Conservation (phyloP, 495 filamentous ascomycete species). For the Aspergillus affinis region DNA sequence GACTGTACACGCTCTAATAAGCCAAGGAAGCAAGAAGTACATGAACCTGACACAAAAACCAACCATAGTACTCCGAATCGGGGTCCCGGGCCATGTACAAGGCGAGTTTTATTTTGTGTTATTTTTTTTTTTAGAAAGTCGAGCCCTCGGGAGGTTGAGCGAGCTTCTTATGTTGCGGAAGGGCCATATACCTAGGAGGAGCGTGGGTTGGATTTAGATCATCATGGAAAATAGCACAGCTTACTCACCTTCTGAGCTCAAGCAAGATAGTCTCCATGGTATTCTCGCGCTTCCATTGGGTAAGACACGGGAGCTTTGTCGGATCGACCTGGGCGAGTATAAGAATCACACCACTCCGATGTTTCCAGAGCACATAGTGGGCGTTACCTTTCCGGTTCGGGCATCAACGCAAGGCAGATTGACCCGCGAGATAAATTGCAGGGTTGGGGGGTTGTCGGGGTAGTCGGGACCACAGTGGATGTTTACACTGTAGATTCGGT, state of each 20-base stretch:
- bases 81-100: constrained; percentile 20
- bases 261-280: constrained; percentile 94
- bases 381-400: constrained; percentile 66
- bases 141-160: constrained; percentile 89
- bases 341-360: constrained; percentile 5
- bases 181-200: constrained; percentile 80
- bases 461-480: constrained; percentile 94
- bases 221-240: constrained; percentile 5
- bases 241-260: constrained; percentile 71
- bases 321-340: constrained; percentile 68
- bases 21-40: constrained; percentile 27
- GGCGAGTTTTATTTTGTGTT: constrained; percentile 3
- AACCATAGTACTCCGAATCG: constrained; percentile 37
- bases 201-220: constrained; percentile 13
- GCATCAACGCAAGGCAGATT: constrained; percentile 92
- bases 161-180: constrained; percentile 89
- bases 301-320: constrained; percentile 75
- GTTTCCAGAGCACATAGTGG: not conserved
- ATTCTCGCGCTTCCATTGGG: constrained; percentile 82
- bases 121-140: constrained; percentile 51
- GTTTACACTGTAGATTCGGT: constrained; percentile 96
- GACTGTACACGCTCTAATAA: constrained; percentile 44
- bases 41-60: constrained; percentile 27
- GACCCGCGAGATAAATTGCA: constrained; percentile 89
- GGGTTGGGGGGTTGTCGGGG: constrained; percentile 81